Evolutionary conservation across 192 early-diverging fungal species (phyloP).

Genomic region (Irineochytrium annulatum): DNA sequence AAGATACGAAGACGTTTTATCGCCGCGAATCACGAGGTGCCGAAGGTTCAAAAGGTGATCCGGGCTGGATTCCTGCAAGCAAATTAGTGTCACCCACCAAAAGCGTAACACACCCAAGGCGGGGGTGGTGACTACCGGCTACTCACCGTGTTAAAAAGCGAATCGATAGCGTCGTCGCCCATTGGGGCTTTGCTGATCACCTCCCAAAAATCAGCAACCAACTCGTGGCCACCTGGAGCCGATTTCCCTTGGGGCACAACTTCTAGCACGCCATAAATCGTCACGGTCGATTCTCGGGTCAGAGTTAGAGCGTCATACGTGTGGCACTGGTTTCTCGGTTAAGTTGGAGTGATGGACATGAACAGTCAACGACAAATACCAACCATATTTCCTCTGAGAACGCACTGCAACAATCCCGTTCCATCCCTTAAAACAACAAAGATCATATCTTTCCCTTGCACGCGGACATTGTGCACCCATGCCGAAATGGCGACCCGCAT

Average conservation of each 20-base stretch:
- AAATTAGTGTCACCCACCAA: neutral
- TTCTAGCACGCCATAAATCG: slow-evolving; percentile 80
- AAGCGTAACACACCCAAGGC: neutral
- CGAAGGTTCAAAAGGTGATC: slow-evolving; percentile 84
- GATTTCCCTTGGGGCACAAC: slow-evolving; percentile 89
- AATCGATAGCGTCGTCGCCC: slow-evolving; percentile 88
- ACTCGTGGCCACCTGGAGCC: slow-evolving; percentile 96
- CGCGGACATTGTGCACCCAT: slow-evolving; percentile 94
- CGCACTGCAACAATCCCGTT: slow-evolving; percentile 88
- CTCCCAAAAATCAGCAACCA: slow-evolving; percentile 94
- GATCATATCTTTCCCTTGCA: slow-evolving; percentile 96
- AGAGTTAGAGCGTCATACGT: slow-evolving; percentile 91
- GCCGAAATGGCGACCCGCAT: slow-evolving; percentile 82
- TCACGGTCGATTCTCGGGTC: slow-evolving; percentile 89
- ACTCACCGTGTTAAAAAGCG: slow-evolving; percentile 73
- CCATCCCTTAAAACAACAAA: slow-evolving; percentile 95
- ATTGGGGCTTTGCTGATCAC: slow-evolving; percentile 88
- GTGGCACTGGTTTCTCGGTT: slow-evolving; percentile 65
- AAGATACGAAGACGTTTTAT: slow-evolving; percentile 80
- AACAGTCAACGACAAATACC: slow-evolving; percentile 6
- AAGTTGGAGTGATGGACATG: neutral
- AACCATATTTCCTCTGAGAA: slow-evolving; percentile 81
- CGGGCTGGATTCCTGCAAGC: slow-evolving; percentile 72
- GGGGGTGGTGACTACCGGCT: neutral
- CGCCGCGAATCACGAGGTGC: slow-evolving; percentile 94